Percentiles rank a stretch among this genome's conserved stretches.
Evolutionary conservation across 805 yeast species (phyloP).

Genomic region (Hanseniaspora clermontiae): DNA sequence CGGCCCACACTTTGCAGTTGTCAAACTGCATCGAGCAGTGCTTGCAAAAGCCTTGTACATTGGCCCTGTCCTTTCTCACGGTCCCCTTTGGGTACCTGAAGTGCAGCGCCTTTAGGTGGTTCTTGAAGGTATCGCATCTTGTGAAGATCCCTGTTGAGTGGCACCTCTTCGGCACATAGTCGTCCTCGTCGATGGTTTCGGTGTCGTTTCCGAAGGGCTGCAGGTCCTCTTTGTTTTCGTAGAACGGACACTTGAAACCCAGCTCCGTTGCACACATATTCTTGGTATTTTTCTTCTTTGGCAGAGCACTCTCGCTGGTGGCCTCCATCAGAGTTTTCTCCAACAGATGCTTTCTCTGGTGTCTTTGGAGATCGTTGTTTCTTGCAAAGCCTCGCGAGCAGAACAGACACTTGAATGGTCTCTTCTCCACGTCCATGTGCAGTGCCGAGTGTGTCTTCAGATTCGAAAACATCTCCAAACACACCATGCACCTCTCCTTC

Average conservation of each 20-base stretch:
- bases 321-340: slow-evolving; percentile 28
- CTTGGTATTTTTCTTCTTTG: background rate
- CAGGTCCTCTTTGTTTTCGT: slow-evolving; percentile 1
- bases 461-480: slow-evolving; percentile 58
- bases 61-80: slow-evolving; percentile 56
- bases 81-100: slow-evolving; percentile 83
- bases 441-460: slow-evolving; percentile 74
- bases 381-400: slow-evolving; percentile 81
- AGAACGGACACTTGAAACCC: slow-evolving; percentile 47
- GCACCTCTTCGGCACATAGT: slow-evolving; percentile 33
- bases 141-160: slow-evolving; percentile 78
- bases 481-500: slow-evolving; percentile 60
- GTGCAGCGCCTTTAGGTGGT: slow-evolving; percentile 80
- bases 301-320: slow-evolving; percentile 8
- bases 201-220: background rate
- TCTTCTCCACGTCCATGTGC: slow-evolving; percentile 54
- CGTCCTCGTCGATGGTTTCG: background rate
- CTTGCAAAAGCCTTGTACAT: slow-evolving; percentile 62
- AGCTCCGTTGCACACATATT: slow-evolving; percentile 6
- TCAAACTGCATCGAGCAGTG: slow-evolving; percentile 56
- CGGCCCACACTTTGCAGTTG: slow-evolving; percentile 70
- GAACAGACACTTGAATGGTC: slow-evolving; percentile 67
- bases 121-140: slow-evolving; percentile 83
- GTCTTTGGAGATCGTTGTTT: slow-evolving; percentile 75
- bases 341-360: slow-evolving; percentile 73